These are phyloP conservation scores for Schoenoplectus triqueter DNA, from an alignment of 202 grass and related monocot species.

Conservation along the genomic window DNA sequence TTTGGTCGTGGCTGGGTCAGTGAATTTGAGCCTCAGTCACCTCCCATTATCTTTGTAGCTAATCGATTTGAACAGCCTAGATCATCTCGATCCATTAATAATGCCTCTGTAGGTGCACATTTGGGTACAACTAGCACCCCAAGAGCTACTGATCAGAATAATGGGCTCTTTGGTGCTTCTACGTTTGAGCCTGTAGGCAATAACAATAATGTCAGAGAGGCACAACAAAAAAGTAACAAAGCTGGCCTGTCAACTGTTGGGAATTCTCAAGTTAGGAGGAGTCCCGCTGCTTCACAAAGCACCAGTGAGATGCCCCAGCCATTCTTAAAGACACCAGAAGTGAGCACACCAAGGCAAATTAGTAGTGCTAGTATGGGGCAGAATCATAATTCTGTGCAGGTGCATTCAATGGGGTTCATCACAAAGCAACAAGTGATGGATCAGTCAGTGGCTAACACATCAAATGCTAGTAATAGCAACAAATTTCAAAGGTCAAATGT, in stretches of 20 bases:
- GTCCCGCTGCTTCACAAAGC: constrained; percentile 1
- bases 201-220: constrained; percentile 43
- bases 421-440: constrained; percentile 60
- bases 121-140: constrained; percentile 14
- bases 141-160: constrained; percentile 48
- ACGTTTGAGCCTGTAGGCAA: constrained; percentile 43
- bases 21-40: constrained; percentile 74
- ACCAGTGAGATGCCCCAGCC: constrained; percentile 43
- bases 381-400: constrained; percentile 48
- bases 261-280: constrained; percentile 46
- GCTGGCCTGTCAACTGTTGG: constrained; percentile 46
- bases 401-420: constrained; percentile 50
- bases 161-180: constrained; percentile 39
- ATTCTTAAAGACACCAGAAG: constrained; percentile 68
- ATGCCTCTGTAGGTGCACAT: constrained; percentile 37
- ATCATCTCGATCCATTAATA: constrained; percentile 44
- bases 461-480: constrained; percentile 46
- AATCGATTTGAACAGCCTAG: constrained; percentile 38
- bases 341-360: constrained; percentile 48
- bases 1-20: constrained; percentile 95
- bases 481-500: constrained; percentile 58
- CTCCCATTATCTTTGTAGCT: constrained; percentile 60
- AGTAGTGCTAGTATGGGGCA: constrained; percentile 58
- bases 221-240: constrained; percentile 45
- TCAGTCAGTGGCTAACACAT: constrained; percentile 41